Evolutionary conservation across 345 rosid genomes (phyloP).

Genomic region (Brassica cretica): DNA sequence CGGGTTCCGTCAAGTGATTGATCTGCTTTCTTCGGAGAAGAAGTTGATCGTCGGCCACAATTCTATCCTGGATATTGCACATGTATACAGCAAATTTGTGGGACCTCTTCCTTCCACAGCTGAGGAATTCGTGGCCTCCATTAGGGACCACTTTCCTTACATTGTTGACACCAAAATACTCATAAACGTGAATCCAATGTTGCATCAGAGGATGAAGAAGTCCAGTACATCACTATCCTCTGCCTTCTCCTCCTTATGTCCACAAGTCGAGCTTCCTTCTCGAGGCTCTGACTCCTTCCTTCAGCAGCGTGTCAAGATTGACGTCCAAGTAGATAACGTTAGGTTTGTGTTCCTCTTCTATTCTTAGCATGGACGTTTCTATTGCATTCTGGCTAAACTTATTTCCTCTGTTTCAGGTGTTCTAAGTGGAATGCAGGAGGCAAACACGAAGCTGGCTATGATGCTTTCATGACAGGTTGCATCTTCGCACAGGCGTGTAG

Average conservation of each 20-base stretch:
- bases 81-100: slow-evolving; percentile 73
- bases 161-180: slow-evolving; percentile 89
- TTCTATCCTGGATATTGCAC: slow-evolving; percentile 93
- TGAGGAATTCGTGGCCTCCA: slow-evolving; percentile 64
- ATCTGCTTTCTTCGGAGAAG: slow-evolving; percentile 73
- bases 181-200: slow-evolving; percentile 55
- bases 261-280: slow-evolving; percentile 57
- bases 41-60: slow-evolving; percentile 94
- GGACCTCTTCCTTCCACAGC: slow-evolving; percentile 78
- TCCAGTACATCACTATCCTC: slow-evolving; percentile 74
- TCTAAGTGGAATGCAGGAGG: slow-evolving; percentile 78
- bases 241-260: slow-evolving; percentile 70
- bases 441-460: slow-evolving; percentile 98
- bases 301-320: slow-evolving; percentile 58
- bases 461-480: slow-evolving; percentile 99
- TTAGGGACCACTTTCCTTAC: slow-evolving; percentile 63
- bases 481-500: slow-evolving; percentile 83
- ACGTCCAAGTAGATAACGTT: slow-evolving; percentile 71
- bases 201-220: slow-evolving; percentile 61
- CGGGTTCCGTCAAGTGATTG: slow-evolving; percentile 92
- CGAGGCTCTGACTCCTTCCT: slow-evolving; percentile 34
- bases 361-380: background rate
- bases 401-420: slow-evolving; percentile 52
- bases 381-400: background rate
- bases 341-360: slow-evolving; percentile 54